These are phyloP conservation scores for Ramaria sp. DNA, from an alignment of 768 basidiomycete genomes.

Conservation along the genomic window DNA sequence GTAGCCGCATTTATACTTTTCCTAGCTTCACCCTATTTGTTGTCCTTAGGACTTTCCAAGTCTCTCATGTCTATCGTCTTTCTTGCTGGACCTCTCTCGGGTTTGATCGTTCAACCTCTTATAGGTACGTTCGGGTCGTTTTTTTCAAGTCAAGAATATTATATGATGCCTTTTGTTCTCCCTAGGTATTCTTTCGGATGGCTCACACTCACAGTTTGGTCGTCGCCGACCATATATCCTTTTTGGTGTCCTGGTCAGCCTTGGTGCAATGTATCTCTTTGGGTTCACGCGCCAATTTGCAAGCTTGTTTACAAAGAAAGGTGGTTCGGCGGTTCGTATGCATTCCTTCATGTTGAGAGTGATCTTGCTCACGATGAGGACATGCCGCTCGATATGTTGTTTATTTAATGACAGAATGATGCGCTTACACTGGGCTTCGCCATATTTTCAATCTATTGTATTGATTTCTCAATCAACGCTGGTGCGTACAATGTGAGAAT, in stretches of 20 bases:
- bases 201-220: conserved; percentile 74
- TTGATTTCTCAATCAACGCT: conserved; percentile 55
- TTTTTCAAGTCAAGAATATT: neutral
- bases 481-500: conserved; percentile 18
- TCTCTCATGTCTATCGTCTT: conserved; percentile 85
- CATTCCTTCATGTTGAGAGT: neutral
- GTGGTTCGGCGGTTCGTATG: conserved; percentile 24
- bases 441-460: conserved; percentile 53
- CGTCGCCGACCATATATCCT: conserved; percentile 83
- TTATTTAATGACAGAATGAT: conserved; percentile 36
- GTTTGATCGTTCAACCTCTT: conserved; percentile 83
- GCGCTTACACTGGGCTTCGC: conserved; percentile 67
- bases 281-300: conserved; percentile 74
- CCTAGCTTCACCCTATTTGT: conserved; percentile 70
- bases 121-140: conserved; percentile 47
- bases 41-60: conserved; percentile 81
- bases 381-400: neutral
- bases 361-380: neutral
- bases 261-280: conserved; percentile 65
- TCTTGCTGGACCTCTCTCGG: conserved; percentile 83
- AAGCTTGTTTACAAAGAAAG: conserved; percentile 26
- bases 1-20: neutral
- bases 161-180: neutral
- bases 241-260: conserved; percentile 53
- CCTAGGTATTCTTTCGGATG: conserved; percentile 64